Conservation (phyloP, 2,329 filamentous ascomycete genomes). For the Ceratocystis destructans region DNA sequence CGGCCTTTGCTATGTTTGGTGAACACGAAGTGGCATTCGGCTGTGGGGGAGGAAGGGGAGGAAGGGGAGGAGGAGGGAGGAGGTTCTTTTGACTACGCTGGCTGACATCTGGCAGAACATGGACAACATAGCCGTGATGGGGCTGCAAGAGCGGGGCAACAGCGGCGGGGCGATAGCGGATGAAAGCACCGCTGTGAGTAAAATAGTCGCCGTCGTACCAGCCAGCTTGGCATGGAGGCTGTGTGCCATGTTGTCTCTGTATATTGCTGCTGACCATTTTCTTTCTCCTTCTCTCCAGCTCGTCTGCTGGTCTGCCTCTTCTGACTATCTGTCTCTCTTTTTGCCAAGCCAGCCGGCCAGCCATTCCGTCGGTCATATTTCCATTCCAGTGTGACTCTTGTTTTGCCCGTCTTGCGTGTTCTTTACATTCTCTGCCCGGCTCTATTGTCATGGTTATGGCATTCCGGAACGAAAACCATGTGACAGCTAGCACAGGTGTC, state of each 20-base stretch:
- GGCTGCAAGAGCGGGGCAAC: too few relatives aligned
- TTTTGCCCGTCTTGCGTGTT: not conserved
- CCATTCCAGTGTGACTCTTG: not conserved
- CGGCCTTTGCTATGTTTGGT: not conserved
- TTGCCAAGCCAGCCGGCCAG: too few relatives aligned
- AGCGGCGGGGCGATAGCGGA: too few relatives aligned
- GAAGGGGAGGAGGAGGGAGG: too few relatives aligned
- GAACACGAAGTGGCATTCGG: not conserved
- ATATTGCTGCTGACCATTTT: too few relatives aligned
- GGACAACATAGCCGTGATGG: too few relatives aligned
- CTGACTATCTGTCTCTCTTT: not conserved
- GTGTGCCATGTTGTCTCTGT: not conserved
- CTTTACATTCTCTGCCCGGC: not conserved
- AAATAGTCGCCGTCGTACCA: not conserved
- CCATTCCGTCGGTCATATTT: not conserved
- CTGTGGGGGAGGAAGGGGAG: not conserved
- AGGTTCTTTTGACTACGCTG: too few relatives aligned
- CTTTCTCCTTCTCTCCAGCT: not conserved
- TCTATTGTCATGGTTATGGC: not conserved
- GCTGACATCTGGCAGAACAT: too few relatives aligned
- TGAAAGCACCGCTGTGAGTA: too few relatives aligned
- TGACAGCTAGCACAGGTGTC: not conserved
- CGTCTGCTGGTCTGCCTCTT: not conserved
- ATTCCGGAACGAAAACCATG: not conserved
- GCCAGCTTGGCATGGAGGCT: not conserved